Evolutionary conservation across 1,284 basidiomycete species (phyloP).

Genomic region (Cryptococcus hybrid): DNA sequence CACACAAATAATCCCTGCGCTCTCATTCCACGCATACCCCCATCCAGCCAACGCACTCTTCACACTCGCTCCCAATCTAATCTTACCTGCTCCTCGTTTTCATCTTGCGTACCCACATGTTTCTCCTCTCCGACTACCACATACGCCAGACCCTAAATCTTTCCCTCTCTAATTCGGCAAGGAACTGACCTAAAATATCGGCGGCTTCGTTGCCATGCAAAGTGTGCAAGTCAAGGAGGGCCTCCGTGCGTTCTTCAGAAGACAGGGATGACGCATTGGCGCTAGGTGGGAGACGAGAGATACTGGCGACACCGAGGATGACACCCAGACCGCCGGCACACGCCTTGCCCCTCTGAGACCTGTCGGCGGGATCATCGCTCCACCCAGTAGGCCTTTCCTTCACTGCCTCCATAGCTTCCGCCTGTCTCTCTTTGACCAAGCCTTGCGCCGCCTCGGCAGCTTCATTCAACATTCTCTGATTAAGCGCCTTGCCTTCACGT

Average conservation of each 20-base stretch:
- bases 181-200: slow-evolving; percentile 85
- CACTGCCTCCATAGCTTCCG: slow-evolving; percentile 71
- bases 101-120: background rate
- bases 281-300: background rate
- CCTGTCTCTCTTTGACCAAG: slow-evolving; percentile 76
- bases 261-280: too few species aligned
- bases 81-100: slow-evolving; percentile 71
- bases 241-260: slow-evolving; percentile 76
- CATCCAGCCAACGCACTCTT: slow-evolving; percentile 87
- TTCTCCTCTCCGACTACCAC: background rate
- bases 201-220: slow-evolving; percentile 88
- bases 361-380: slow-evolving; percentile 81
- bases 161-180: slow-evolving; percentile 82
- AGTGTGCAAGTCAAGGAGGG: slow-evolving; percentile 77
- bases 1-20: slow-evolving; percentile 82
- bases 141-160: slow-evolving; percentile 70
- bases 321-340: slow-evolving; percentile 82
- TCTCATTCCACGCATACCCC: slow-evolving; percentile 95
- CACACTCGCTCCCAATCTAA: slow-evolving; percentile 76
- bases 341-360: slow-evolving; percentile 68
- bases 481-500: slow-evolving; percentile 87
- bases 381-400: slow-evolving; percentile 64
- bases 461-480: slow-evolving; percentile 81
- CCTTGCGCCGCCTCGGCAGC: slow-evolving; percentile 73
- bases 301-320: slow-evolving; percentile 74